Percentiles rank a stretch among this genome's conserved stretches.
Conservation (phyloP, 306 rosid genomes). For the Sicyos baderoa region DNA sequence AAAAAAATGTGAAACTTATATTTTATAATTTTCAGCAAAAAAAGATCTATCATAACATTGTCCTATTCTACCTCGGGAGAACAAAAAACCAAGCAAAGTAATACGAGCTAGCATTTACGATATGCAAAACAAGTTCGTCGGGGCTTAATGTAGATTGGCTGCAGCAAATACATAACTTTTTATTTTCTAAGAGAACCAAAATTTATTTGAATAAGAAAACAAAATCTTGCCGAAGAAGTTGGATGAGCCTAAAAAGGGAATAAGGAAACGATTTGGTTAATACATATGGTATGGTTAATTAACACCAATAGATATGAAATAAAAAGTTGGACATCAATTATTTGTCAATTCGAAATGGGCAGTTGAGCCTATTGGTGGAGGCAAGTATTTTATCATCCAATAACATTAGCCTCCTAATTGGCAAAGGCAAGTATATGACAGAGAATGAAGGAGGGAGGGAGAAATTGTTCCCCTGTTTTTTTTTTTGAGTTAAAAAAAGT, state of each 20-base stretch:
- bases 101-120: not conserved
- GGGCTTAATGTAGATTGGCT: not conserved
- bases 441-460: not conserved
- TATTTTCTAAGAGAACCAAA: not conserved
- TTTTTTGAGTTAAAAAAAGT: not conserved
- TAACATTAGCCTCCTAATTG: not conserved
- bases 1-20: not conserved
- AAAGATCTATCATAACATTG: not conserved
- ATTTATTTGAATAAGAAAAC: not conserved
- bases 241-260: not conserved
- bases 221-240: not conserved
- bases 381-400: not conserved
- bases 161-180: not conserved
- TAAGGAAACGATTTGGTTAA: no score
- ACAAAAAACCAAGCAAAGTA: not conserved
- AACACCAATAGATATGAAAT: not conserved
- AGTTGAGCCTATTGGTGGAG: not conserved
- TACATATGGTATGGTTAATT: no score
- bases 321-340: not conserved
- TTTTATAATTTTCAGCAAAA: not conserved
- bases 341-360: not conserved
- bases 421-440: not conserved
- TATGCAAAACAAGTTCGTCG: not conserved
- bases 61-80: not conserved
- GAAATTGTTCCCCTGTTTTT: not conserved